A percentile compares a stretch with the other conserved stretches of the same genome.
These are phyloP conservation scores for Fagus crenata DNA, from an alignment of 306 rosid species.

Conservation along the genomic window DNA sequence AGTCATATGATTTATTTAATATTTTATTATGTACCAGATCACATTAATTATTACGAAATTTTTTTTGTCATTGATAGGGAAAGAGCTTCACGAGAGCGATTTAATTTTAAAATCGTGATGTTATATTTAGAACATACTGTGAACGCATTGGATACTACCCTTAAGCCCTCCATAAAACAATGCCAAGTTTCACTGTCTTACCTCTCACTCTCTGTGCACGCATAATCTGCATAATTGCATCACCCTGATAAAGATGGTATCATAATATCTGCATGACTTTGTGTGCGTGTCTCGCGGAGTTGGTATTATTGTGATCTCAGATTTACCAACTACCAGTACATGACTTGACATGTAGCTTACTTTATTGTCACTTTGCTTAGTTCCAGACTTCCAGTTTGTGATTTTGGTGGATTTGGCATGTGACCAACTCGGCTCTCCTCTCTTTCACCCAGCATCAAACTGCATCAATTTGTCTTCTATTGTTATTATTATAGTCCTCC, in stretches of 20 bases:
- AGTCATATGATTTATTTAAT: too few relatives aligned
- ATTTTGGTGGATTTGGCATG: neutral
- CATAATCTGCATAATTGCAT: neutral
- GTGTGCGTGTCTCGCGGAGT: conserved; percentile 9
- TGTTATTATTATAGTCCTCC: neutral
- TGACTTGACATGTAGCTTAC: neutral
- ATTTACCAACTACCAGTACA: conserved; percentile 20
- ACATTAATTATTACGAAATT: too few relatives aligned
- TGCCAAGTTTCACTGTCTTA: neutral
- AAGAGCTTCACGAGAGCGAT: too few relatives aligned
- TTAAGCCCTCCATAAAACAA: neutral
- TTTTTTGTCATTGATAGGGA: too few relatives aligned
- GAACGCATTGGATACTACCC: conserved; percentile 29
- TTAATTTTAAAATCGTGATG: too few relatives aligned
- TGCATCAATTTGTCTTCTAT: neutral
- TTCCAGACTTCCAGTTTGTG: conserved; percentile 3
- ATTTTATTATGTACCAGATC: too few relatives aligned
- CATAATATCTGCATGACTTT: neutral
- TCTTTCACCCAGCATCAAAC: neutral
- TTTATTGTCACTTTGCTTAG: conserved; percentile 7
- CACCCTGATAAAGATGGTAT: neutral
- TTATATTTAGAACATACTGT: neutral
- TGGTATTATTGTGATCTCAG: conserved; percentile 19
- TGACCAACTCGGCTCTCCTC: neutral
- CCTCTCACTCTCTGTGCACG: neutral